A percentile compares a stretch with the other conserved stretches of the same genome.
Conservation (phyloP, 2,329 filamentous ascomycete genomes). For the Aciculosporium take region DNA sequence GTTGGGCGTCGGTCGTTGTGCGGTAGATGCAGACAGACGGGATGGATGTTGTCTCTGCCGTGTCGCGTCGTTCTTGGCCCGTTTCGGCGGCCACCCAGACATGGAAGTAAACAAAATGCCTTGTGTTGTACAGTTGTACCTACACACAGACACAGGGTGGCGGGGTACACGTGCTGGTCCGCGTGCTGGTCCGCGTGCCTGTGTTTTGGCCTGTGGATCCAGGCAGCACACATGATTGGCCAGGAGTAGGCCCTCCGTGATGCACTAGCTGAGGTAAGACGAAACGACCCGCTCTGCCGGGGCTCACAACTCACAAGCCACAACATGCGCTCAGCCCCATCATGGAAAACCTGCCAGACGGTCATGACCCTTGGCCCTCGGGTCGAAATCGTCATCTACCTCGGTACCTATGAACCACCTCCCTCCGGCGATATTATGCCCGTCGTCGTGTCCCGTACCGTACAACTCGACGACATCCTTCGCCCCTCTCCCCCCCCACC, state of each 20-base stretch:
- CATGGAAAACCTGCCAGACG: too few species aligned
- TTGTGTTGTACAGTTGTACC: conserved; percentile 2
- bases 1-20: conserved; percentile 10
- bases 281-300: too few species aligned
- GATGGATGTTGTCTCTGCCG: too few species aligned
- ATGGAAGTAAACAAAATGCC: conserved; percentile 11
- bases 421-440: background rate
- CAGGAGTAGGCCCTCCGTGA: too few species aligned
- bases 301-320: too few species aligned
- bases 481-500: background rate
- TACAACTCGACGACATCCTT: background rate
- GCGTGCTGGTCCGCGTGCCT: background rate
- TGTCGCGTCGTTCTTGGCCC: conserved; percentile 7
- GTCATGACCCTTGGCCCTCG: background rate
- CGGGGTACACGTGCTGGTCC: background rate
- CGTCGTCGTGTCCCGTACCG: background rate
- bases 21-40: background rate
- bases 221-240: background rate
- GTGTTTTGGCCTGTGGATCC: conserved; percentile 1
- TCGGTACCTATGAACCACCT: background rate
- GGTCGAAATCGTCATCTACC: background rate
- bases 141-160: background rate
- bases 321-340: too few species aligned
- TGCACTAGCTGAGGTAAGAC: too few species aligned
- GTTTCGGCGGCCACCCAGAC: background rate